A percentile compares a stretch with the other conserved stretches of the same genome.
Evolutionary conservation across 106 monocot species (phyloP).

Genomic region (Narthecium ossifragum): DNA sequence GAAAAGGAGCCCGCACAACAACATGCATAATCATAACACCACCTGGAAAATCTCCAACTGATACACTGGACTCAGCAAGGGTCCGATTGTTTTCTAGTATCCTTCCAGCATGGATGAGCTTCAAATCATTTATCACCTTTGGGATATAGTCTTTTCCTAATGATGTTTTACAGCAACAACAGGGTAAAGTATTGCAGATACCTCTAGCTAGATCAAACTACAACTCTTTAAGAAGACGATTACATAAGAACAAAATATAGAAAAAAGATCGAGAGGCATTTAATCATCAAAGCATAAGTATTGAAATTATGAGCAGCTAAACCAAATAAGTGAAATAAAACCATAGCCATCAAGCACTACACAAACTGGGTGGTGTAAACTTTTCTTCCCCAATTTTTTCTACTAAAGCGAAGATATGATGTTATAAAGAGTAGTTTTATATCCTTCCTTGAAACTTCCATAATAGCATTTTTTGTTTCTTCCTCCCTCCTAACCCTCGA

Average conservation of each 20-base stretch:
- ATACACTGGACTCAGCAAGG: slow-evolving; percentile 50
- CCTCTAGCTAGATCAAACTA: background rate
- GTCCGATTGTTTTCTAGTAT: slow-evolving; percentile 52
- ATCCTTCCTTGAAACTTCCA: too few relatives aligned
- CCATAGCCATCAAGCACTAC: too few relatives aligned
- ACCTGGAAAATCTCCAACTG: slow-evolving; percentile 45
- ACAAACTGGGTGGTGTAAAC: too few relatives aligned
- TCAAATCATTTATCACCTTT: slow-evolving; percentile 56
- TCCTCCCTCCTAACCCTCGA: too few relatives aligned
- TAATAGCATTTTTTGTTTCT: too few relatives aligned
- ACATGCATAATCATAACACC: slow-evolving; percentile 67
- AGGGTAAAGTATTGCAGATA: background rate
- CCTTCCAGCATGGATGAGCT: slow-evolving; percentile 61
- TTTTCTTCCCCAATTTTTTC: too few relatives aligned
- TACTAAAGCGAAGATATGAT: too few relatives aligned
- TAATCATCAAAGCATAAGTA: background rate
- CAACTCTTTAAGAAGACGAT: background rate
- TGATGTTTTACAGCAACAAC: too few relatives aligned
- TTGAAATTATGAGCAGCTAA: background rate
- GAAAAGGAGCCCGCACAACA: slow-evolving; percentile 40
- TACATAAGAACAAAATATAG: background rate
- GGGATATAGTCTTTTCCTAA: slow-evolving; percentile 53
- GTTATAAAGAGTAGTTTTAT: too few relatives aligned
- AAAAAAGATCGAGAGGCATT: background rate
- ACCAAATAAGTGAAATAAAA: background rate